Evolutionary conservation across 2,329 filamentous ascomycete species (phyloP), one percentile per base, ranked within the genome.

Genomic region (Nakataea oryzae): DNA sequence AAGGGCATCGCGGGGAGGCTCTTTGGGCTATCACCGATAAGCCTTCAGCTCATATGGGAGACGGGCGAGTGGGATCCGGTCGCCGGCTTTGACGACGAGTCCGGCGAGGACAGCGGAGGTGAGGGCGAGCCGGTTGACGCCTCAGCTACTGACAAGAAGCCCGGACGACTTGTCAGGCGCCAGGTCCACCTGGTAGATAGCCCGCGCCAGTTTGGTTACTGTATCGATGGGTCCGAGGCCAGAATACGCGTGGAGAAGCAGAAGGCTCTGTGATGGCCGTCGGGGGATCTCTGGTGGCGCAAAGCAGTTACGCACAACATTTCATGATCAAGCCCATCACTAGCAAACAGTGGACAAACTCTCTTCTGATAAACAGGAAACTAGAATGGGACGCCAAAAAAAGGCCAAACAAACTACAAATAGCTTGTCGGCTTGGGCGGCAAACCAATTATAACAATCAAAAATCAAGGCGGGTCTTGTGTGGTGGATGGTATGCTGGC

Each of bases 1-100:
- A 89, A 95, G 70, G 89, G 90, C 0, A 79, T 96, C 11, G 87
- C 91, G 0, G 88, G 87, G 0, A 86, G 83, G 66, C 72, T 88
- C n/a, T 91, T 96, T 69, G 78, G 75, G 1, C 67, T 89, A 13
- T 74, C 80, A 58, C 89, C 91, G 0, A 78, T 91, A 65, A 75
- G 75, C 55, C 76, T 93, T 64, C 81, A 79, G 54, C 73, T 97
- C 59, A 76, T 95, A 0, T 96, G 91, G 89, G 91, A 96, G 76
- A 96, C 92, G 11, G 90, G 91, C 26, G 93, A 97, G 73, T 91
- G 89, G 85, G 91, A 96, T 72, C 90, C 90, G 0, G 86, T 91
- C 0, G 82, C 82, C 11, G 81, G 83, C 64, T 83, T 85, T 67
- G 81, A 86, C 65, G 80, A 84, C 5, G 80, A 81, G 32, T 84